A percentile compares a stretch with the other conserved stretches of the same genome.
phyloP scores from a whole-genome alignment of 2,329 filamentous ascomycete species.

The Ascochyta fabae region DNA sequence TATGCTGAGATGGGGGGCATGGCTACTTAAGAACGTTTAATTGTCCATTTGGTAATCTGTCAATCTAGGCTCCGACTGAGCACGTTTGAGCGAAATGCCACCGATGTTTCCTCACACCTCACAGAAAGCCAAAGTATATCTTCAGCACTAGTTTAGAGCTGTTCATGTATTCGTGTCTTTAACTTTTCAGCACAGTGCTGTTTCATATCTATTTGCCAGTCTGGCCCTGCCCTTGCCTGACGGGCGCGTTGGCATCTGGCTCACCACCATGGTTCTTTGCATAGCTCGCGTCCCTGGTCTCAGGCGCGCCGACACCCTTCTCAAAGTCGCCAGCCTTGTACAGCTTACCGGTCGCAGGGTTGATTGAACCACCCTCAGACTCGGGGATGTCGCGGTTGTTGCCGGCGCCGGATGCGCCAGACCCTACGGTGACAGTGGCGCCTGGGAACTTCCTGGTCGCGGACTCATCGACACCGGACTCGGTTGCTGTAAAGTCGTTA shows the following conservation, averaged over 20 bases:
- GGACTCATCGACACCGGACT: slow-evolving; percentile 57
- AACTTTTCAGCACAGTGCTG: background rate
- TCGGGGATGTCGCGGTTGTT: slow-evolving; percentile 57
- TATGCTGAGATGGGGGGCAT: background rate
- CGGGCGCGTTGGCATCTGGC: slow-evolving; percentile 50
- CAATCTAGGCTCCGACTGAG: background rate
- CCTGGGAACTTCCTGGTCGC: slow-evolving; percentile 54
- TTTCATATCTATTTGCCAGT: slow-evolving; percentile 6
- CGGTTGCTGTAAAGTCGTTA: slow-evolving; percentile 42
- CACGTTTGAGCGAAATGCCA: slow-evolving; percentile 14
- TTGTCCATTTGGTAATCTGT: background rate
- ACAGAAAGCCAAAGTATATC: background rate
- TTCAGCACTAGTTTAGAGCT: background rate
- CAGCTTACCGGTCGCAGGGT: slow-evolving; percentile 49
- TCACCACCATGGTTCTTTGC: slow-evolving; percentile 50
- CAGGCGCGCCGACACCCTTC: slow-evolving; percentile 57
- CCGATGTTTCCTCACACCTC: background rate
- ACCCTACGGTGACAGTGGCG: slow-evolving; percentile 52
- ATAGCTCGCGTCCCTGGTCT: slow-evolving; percentile 51
- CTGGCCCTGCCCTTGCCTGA: slow-evolving; percentile 39
- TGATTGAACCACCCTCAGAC: slow-evolving; percentile 54
- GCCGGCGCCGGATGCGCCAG: slow-evolving; percentile 52
- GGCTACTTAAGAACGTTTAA: background rate
- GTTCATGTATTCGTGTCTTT: background rate
- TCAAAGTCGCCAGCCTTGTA: slow-evolving; percentile 57